These are phyloP conservation scores for Aspergillus hancockii DNA, from an alignment of 495 filamentous ascomycete species.

Conservation along the genomic window DNA sequence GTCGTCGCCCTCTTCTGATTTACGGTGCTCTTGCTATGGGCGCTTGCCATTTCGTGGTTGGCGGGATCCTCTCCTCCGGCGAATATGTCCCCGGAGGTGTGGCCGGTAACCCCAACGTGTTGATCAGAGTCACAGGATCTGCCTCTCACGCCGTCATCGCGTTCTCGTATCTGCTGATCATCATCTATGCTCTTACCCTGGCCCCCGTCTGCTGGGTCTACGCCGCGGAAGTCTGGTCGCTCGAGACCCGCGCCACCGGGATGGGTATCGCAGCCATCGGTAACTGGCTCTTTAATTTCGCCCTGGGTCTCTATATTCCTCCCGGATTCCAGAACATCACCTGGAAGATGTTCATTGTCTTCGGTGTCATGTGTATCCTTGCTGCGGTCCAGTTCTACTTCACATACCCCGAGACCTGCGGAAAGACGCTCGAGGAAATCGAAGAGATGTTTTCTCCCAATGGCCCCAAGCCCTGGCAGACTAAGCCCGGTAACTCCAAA, in stretches of 20 bases:
- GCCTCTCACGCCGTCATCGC: constrained; percentile 65
- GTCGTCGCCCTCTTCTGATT: constrained; percentile 63
- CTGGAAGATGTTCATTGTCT: constrained; percentile 65
- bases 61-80: constrained; percentile 36
- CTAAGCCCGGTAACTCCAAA: constrained; percentile 49
- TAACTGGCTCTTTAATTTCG: constrained; percentile 69
- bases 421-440: constrained; percentile 55
- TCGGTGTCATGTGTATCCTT: constrained; percentile 58
- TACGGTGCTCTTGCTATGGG: constrained; percentile 62
- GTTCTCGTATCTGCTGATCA: constrained; percentile 69
- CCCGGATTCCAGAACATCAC: constrained; percentile 62
- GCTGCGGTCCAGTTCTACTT: constrained; percentile 17
- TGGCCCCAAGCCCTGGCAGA: constrained; percentile 58
- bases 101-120: constrained; percentile 60
- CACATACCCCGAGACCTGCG: constrained; percentile 30
- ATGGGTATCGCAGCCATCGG: constrained; percentile 52
- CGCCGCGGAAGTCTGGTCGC: constrained; percentile 66
- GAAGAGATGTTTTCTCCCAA: constrained; percentile 53
- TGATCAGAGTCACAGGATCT: constrained; percentile 53
- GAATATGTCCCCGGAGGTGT: constrained; percentile 50
- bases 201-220: constrained; percentile 68
- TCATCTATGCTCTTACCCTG: constrained; percentile 64
- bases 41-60: constrained; percentile 61
- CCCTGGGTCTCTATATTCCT: constrained; percentile 62
- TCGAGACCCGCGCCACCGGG: constrained; percentile 63